Percentiles rank a stretch among this genome's conserved stretches.
Conservation (phyloP, 148 eudicot genomes). For the Oxyria digyna region DNA sequence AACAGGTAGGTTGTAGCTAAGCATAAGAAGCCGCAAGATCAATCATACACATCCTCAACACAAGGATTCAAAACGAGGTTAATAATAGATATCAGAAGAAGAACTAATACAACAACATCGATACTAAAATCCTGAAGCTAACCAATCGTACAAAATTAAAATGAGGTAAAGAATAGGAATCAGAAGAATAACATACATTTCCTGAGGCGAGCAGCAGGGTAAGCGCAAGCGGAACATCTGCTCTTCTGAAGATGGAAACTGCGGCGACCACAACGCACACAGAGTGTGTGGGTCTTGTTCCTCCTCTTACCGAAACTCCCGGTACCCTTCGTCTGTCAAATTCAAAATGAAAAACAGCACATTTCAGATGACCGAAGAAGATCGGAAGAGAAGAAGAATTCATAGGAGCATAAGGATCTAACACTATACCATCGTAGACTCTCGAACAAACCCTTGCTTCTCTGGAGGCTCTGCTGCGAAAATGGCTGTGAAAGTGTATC, state of each 20-base stretch:
- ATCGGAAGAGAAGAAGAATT: neutral
- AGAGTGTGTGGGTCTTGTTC: slow-evolving; percentile 27
- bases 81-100: too few relatives aligned
- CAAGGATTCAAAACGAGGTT: too few relatives aligned
- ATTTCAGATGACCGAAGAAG: neutral
- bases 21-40: too few relatives aligned
- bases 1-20: too few relatives aligned
- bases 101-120: too few relatives aligned
- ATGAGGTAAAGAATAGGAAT: neutral
- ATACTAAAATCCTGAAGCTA: too few relatives aligned
- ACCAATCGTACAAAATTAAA: neutral
- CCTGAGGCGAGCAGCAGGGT: slow-evolving; percentile 20
- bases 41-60: too few relatives aligned
- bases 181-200: slow-evolving; percentile 8
- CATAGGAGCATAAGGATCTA: neutral
- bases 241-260: slow-evolving; percentile 28
- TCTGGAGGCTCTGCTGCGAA: slow-evolving; percentile 8
- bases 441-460: slow-evolving; percentile 1
- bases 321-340: slow-evolving; percentile 18
- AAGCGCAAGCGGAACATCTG: slow-evolving; percentile 22
- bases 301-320: slow-evolving; percentile 26
- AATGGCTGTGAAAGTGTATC: neutral
- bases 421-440: neutral
- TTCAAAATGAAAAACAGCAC: neutral
- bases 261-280: slow-evolving; percentile 25